These are phyloP conservation scores for Apostasia ramifera DNA, from an alignment of 106 monocot species.

Conservation along the genomic window DNA sequence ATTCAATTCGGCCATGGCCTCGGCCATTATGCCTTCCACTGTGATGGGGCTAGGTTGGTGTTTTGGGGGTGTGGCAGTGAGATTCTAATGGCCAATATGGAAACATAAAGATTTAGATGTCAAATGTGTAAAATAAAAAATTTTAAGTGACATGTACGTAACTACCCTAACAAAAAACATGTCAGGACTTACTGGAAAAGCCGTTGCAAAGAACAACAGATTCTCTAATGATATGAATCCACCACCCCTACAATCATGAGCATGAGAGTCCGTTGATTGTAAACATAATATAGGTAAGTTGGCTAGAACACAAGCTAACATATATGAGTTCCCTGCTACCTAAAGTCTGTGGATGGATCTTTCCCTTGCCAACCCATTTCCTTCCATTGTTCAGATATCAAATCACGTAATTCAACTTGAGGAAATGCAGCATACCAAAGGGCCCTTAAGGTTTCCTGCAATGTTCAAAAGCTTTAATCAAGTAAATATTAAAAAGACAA, in stretches of 20 bases:
- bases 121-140: too few species aligned
- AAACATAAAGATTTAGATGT: too few species aligned
- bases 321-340: conserved; percentile 23
- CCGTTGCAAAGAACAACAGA: conserved; percentile 82
- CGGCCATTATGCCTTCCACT: too few species aligned
- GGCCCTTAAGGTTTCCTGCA: conserved; percentile 70
- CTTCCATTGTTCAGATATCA: conserved; percentile 96
- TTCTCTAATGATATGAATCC: conserved; percentile 98
- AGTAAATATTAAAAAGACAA: background rate
- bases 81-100: too few species aligned
- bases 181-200: conserved; percentile 58
- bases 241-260: conserved; percentile 62
- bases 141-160: too few species aligned
- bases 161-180: too few species aligned
- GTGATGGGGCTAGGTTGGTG: too few species aligned
- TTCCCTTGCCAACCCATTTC: conserved; percentile 99
- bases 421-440: conserved; percentile 88
- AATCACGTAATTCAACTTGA: conserved; percentile 43
- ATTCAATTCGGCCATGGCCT: too few species aligned
- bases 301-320: background rate
- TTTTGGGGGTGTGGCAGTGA: too few species aligned
- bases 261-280: conserved; percentile 4
- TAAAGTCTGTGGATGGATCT: conserved; percentile 97
- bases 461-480: conserved; percentile 5
- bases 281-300: background rate